Conservation (phyloP, 345 rosid genomes). For the Camelina neglecta region DNA sequence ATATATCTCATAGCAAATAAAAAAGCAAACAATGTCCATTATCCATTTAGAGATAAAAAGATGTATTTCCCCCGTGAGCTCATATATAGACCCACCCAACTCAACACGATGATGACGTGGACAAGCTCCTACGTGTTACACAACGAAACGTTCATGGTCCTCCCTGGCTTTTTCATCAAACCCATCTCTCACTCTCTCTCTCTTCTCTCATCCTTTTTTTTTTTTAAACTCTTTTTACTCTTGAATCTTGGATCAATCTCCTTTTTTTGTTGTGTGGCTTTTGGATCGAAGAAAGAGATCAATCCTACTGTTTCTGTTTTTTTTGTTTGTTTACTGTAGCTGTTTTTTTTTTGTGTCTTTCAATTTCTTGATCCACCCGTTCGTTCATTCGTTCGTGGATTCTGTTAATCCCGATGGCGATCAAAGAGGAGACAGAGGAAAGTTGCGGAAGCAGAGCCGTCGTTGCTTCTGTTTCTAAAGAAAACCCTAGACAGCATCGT, state of each 20-base stretch:
- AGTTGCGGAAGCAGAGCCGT: slow-evolving; percentile 88
- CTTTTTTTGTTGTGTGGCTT: background rate
- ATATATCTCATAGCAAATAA: no score
- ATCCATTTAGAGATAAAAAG: no score
- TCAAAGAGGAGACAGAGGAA: slow-evolving; percentile 79
- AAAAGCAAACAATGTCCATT: no score
- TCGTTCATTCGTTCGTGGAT: background rate
- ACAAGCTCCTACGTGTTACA: slow-evolving; percentile 33
- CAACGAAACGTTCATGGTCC: slow-evolving; percentile 36
- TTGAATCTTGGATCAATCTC: slow-evolving; percentile 45
- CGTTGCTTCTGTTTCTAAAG: slow-evolving; percentile 55
- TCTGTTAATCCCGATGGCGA: slow-evolving; percentile 58
- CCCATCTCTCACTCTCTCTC: background rate
- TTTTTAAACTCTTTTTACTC: background rate
- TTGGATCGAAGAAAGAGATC: slow-evolving; percentile 29
- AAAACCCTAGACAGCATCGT: slow-evolving; percentile 68
- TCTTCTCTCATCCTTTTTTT: background rate
- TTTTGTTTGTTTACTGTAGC: slow-evolving; percentile 43
- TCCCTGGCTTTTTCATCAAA: slow-evolving; percentile 23
- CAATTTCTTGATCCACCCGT: background rate
- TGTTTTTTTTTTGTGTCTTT: background rate
- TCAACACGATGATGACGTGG: slow-evolving; percentile 36
- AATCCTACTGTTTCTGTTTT: background rate
- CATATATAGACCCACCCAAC: background rate
- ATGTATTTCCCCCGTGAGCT: slow-evolving; percentile 6